Percentiles rank a stretch among this genome's conserved stretches.
phyloP scores from a whole-genome alignment of 2,329 filamentous ascomycete genomes.

The Tolypocladium endophyticum region DNA sequence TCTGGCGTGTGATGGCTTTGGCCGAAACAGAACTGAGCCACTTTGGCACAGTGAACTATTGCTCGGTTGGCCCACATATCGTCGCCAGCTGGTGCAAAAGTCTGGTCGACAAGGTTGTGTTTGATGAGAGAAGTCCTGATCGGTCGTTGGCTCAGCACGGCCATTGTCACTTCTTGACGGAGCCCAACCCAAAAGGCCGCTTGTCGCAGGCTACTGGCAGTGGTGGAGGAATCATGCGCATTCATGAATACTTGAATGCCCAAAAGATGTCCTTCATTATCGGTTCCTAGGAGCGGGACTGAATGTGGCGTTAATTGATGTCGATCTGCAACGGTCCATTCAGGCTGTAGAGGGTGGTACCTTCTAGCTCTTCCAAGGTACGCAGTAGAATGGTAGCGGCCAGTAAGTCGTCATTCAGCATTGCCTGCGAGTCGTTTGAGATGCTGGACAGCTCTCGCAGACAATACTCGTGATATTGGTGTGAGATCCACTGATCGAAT shows the following conservation, averaged over 20 bases:
- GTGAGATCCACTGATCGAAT: constrained; percentile 37
- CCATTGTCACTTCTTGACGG: constrained; percentile 49
- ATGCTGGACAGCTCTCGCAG: constrained; percentile 37
- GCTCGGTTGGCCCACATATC: constrained; percentile 50
- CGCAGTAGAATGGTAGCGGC: constrained; percentile 46
- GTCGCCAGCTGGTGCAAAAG: constrained; percentile 35
- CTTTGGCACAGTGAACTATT: constrained; percentile 51
- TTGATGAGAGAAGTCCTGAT: constrained; percentile 40
- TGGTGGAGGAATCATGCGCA: constrained; percentile 20
- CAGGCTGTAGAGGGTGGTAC: constrained; percentile 2
- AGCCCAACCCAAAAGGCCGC: constrained; percentile 48
- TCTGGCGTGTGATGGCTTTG: constrained; percentile 17
- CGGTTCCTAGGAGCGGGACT: constrained; percentile 24
- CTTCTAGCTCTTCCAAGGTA: constrained; percentile 44
- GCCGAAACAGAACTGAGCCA: constrained; percentile 52
- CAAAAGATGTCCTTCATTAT: constrained; percentile 34
- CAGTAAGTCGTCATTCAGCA: constrained; percentile 40
- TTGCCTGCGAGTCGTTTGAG: constrained; percentile 25
- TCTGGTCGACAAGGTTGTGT: constrained; percentile 39
- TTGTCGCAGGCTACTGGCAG: constrained; percentile 29
- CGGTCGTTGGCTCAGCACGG: constrained; percentile 34
- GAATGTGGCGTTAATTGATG: not conserved
- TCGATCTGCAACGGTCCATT: not conserved
- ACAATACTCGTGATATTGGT: constrained; percentile 43
- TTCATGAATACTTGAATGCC: constrained; percentile 37